These are phyloP conservation scores for Sarocladium kiliense DNA, from an alignment of 2,329 filamentous ascomycete genomes.

Conservation along the genomic window DNA sequence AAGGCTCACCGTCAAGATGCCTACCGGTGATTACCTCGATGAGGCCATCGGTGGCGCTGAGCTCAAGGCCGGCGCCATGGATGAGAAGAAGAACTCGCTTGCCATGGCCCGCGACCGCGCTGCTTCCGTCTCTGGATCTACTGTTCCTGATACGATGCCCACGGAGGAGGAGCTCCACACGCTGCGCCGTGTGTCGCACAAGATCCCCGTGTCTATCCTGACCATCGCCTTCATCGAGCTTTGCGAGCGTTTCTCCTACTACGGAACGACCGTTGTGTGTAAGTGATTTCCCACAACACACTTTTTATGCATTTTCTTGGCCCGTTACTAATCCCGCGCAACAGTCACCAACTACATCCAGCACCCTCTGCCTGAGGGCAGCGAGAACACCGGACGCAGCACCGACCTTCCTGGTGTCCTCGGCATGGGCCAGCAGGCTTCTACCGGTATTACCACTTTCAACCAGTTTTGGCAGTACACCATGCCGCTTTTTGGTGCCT, in stretches of 20 bases:
- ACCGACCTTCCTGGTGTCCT: constrained; percentile 46
- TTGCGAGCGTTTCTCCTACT: constrained; percentile 70
- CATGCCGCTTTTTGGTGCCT: constrained; percentile 52
- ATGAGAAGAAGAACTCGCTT: constrained; percentile 24
- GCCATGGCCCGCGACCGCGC: constrained; percentile 12
- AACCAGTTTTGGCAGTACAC: constrained; percentile 57
- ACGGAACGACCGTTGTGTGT: constrained; percentile 61
- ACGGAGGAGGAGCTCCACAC: constrained; percentile 38
- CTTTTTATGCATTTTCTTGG: neutral
- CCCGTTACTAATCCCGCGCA: neutral
- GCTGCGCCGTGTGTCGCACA: constrained; percentile 49
- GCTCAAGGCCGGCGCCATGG: constrained; percentile 20
- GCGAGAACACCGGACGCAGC: constrained; percentile 43
- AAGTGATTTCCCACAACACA: constrained; percentile 29
- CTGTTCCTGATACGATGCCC: constrained; percentile 11
- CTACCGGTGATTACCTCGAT: constrained; percentile 26
- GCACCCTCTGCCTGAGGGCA: constrained; percentile 48
- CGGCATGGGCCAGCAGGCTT: constrained; percentile 51
- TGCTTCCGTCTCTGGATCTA: constrained; percentile 7
- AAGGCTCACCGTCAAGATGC: too few species aligned
- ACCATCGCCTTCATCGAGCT: constrained; percentile 64
- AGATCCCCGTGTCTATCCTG: constrained; percentile 54
- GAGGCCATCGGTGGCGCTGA: constrained; percentile 27
- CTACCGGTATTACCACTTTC: constrained; percentile 38
- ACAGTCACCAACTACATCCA: constrained; percentile 58